Evolutionary conservation across 2,329 filamentous ascomycete genomes (phyloP), one percentile per base, ranked within the genome.

Genomic region (Aspergillus sp.): DNA sequence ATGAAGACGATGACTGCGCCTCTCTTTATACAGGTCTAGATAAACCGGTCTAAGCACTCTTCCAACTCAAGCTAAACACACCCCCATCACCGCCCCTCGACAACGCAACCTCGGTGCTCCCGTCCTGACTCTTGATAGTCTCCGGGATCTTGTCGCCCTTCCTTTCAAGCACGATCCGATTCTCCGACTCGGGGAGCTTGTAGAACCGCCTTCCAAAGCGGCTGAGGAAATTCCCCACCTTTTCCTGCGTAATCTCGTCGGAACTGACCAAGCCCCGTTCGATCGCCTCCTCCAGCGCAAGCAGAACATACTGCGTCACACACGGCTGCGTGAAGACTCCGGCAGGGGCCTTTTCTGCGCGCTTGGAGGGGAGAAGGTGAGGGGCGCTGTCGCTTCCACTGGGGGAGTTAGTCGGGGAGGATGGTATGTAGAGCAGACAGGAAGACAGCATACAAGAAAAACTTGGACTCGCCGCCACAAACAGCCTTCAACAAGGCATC

Each of bases 361-460:
- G 64, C 61, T 79, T 79, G 40, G 72, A 69, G 7, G 54, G 55
- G 2, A 66, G 57, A 6, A 70, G 67, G 55, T 80, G 75, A 52
- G 82, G 81, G n/a, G 82, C 82, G 10, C 71, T 77, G 54, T 86
- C 82, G n/a, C 69, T 77, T 15, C 65, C 80, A 14, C n/a, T n/a
- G n/a, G n/a, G n/a, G n/a, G n/a, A n/a, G n/a, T n/a, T n/a, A n/a
- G n/a, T n/a, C n/a, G n/a, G n/a, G n/a, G n/a, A n/a, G n/a, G n/a
- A n/a, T n/a, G n/a, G n/a, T n/a, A n/a, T n/a, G n/a, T n/a, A n/a
- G n/a, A n/a, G n/a, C n/a, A n/a, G n/a, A n/a, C n/a, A n/a, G n/a
- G n/a, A n/a, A n/a, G n/a, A n/a, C n/a, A n/a, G n/a, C n/a, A n/a
- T n/a, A n/a, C n/a, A 89, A 75, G 59, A 81, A 81, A 58, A 80